Conservation (phyloP, 2,329 filamentous ascomycete genomes). For the Pestalotiopsis sp. region DNA sequence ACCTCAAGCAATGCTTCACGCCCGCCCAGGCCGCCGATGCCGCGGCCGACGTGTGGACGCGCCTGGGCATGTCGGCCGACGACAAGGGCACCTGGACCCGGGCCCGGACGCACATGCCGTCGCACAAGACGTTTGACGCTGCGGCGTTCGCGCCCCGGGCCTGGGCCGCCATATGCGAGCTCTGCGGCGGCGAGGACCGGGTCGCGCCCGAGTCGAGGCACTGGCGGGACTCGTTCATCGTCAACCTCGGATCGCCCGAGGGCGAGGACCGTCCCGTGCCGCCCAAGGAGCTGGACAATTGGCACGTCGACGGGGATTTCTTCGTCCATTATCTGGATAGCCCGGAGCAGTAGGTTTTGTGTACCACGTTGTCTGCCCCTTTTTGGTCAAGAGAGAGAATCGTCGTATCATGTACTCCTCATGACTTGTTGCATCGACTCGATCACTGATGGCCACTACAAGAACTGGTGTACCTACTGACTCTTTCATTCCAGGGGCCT, state of each 20-base stretch:
- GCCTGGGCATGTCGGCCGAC: slow-evolving; percentile 64
- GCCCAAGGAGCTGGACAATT: slow-evolving; percentile 56
- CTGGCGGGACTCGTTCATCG: slow-evolving; percentile 72
- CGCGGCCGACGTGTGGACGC: slow-evolving; percentile 60
- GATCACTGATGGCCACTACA: neutral
- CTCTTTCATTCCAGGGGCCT: slow-evolving; percentile 43
- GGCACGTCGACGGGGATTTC: slow-evolving; percentile 75
- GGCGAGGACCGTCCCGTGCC: slow-evolving; percentile 50
- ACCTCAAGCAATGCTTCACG: slow-evolving; percentile 49
- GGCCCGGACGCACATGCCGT: slow-evolving; percentile 66
- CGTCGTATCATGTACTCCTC: neutral
- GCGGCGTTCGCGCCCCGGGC: slow-evolving; percentile 63
- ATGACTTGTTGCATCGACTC: neutral
- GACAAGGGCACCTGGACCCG: slow-evolving; percentile 68
- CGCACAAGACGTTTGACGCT: slow-evolving; percentile 56
- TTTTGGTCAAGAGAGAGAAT: neutral
- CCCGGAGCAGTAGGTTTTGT: slow-evolving; percentile 54
- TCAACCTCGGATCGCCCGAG: slow-evolving; percentile 65
- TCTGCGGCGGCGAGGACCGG: slow-evolving; percentile 65
- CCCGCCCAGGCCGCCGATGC: slow-evolving; percentile 30
- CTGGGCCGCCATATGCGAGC: slow-evolving; percentile 67
- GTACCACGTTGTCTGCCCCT: too few species aligned
- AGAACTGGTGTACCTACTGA: neutral
- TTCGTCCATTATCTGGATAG: slow-evolving; percentile 74
- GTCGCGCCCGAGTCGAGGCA: slow-evolving; percentile 48